These are phyloP conservation scores for Lyophyllum decastes DNA, from an alignment of 768 basidiomycete genomes.

Conservation along the genomic window DNA sequence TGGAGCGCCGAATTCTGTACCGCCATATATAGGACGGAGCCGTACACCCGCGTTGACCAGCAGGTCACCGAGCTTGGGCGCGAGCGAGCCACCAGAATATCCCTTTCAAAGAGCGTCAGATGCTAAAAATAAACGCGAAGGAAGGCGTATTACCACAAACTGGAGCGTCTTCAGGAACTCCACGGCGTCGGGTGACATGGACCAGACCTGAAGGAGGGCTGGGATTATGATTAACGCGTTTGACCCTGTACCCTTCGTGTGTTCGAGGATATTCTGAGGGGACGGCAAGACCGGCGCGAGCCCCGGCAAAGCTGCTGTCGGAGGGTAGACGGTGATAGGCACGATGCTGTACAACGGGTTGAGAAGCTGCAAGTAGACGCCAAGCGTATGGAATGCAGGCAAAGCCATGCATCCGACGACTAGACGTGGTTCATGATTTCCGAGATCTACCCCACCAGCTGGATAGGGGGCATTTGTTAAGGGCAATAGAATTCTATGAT, in stretches of 20 bases:
- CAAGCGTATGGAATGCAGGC: conserved; percentile 34
- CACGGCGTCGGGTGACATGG: conserved; percentile 20
- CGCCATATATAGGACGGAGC: conserved; percentile 23
- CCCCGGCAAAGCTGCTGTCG: conserved; percentile 17
- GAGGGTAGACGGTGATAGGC: conserved; percentile 27
- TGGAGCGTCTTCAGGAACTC: conserved; percentile 24
- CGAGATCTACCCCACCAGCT: conserved; percentile 14
- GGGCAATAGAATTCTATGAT: not conserved
- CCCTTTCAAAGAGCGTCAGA: conserved; percentile 15
- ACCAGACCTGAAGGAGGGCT: conserved; percentile 30
- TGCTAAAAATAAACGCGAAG: not conserved
- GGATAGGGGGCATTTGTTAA: not conserved
- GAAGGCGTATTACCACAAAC: conserved; percentile 26
- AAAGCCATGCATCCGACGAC: conserved; percentile 26
- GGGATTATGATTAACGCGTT: conserved; percentile 29
- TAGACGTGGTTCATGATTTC: conserved; percentile 4
- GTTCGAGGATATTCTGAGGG: conserved; percentile 34
- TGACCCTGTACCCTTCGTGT: conserved; percentile 19
- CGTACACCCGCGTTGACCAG: conserved; percentile 30
- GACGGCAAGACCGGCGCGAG: conserved; percentile 33
- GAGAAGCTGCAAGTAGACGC: conserved; percentile 25
- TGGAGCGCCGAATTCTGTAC: conserved; percentile 32
- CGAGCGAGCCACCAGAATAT: conserved; percentile 31
- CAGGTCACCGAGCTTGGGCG: conserved; percentile 30
- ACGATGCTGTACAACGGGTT: conserved; percentile 21